Evolutionary conservation across 2,329 filamentous ascomycete species (phyloP).

Genomic region (Cadophora sp.): DNA sequence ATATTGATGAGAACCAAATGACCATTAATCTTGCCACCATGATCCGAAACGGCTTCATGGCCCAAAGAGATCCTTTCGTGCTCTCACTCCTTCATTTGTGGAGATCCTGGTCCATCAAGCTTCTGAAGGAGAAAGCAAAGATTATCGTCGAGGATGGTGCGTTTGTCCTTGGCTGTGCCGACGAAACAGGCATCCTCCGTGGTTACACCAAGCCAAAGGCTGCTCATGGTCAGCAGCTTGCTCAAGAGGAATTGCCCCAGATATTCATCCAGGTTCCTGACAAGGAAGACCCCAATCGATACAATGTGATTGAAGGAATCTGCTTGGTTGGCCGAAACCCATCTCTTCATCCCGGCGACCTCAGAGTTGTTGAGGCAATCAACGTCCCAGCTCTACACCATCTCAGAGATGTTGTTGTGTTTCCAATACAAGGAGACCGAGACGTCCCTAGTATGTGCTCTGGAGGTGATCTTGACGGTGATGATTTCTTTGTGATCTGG

Average conservation of each 20-base stretch:
- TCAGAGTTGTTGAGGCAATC: slow-evolving; percentile 86
- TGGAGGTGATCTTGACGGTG: slow-evolving; percentile 92
- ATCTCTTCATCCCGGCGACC: slow-evolving; percentile 90
- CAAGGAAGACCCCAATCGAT: slow-evolving; percentile 56
- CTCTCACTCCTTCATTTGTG: slow-evolving; percentile 81
- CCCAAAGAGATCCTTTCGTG: slow-evolving; percentile 77
- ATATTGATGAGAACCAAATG: slow-evolving; percentile 85
- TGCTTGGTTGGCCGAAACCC: slow-evolving; percentile 92
- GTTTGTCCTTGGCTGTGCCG: slow-evolving; percentile 86
- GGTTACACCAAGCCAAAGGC: slow-evolving; percentile 67
- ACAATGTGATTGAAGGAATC: slow-evolving; percentile 73
- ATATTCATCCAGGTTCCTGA: slow-evolving; percentile 86
- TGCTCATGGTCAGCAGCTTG: slow-evolving; percentile 44
- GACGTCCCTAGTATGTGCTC: slow-evolving; percentile 95
- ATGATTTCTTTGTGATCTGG: slow-evolving; percentile 96
- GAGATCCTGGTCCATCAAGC: slow-evolving; percentile 87
- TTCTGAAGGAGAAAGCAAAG: slow-evolving; percentile 90
- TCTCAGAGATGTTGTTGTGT: slow-evolving; percentile 84
- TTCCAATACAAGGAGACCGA: slow-evolving; percentile 82
- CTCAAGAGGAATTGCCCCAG: slow-evolving; percentile 69
- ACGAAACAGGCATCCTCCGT: slow-evolving; percentile 78
- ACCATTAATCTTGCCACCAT: slow-evolving; percentile 78
- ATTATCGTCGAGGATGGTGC: slow-evolving; percentile 84
- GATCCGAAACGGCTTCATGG: slow-evolving; percentile 81
- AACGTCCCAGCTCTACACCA: slow-evolving; percentile 76